A percentile compares a stretch with the other conserved stretches of the same genome.
These are phyloP conservation scores for Cercospora sp. DNA, from an alignment of 2,329 filamentous ascomycete species.

Conservation along the genomic window DNA sequence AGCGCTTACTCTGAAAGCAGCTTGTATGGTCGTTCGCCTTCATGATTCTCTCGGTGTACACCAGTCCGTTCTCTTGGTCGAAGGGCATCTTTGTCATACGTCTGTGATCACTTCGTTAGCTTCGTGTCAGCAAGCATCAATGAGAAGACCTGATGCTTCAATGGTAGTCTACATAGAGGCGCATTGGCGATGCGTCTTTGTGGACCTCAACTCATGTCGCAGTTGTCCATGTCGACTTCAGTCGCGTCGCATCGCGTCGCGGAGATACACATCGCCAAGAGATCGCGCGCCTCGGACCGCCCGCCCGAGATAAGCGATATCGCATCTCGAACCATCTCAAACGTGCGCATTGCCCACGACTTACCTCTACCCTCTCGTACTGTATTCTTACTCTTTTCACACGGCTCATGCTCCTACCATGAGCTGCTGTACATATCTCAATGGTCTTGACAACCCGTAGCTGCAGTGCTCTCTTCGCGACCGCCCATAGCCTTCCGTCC, in stretches of 20 bases:
- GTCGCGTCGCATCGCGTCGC: not conserved
- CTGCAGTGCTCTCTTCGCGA: slow-evolving; percentile 36
- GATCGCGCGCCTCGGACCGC: not conserved
- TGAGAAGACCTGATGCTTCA: not conserved
- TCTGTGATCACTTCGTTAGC: not conserved
- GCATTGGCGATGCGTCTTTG: not conserved
- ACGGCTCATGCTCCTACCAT: slow-evolving; percentile 21
- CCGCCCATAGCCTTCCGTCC: slow-evolving; percentile 33
- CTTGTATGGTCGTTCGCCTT: not conserved
- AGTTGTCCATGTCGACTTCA: not conserved
- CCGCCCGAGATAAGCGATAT: not conserved
- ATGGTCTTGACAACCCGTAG: slow-evolving; percentile 44
- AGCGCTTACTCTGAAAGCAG: not conserved
- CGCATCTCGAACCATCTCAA: slow-evolving; percentile 10
- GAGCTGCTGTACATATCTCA: slow-evolving; percentile 19
- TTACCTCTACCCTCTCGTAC: not conserved
- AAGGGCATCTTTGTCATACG: slow-evolving; percentile 16
- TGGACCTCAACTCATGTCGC: not conserved
- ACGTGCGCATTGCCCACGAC: not conserved
- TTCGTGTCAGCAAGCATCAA: not conserved
- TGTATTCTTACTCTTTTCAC: not conserved
- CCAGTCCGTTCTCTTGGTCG: slow-evolving; percentile 26
- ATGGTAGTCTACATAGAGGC: not conserved
- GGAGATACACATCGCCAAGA: not conserved
- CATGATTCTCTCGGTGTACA: slow-evolving; percentile 22